Evolutionary conservation across 352 stramenopile species (phyloP).

Genomic region (Phytopythium oedochilum): DNA sequence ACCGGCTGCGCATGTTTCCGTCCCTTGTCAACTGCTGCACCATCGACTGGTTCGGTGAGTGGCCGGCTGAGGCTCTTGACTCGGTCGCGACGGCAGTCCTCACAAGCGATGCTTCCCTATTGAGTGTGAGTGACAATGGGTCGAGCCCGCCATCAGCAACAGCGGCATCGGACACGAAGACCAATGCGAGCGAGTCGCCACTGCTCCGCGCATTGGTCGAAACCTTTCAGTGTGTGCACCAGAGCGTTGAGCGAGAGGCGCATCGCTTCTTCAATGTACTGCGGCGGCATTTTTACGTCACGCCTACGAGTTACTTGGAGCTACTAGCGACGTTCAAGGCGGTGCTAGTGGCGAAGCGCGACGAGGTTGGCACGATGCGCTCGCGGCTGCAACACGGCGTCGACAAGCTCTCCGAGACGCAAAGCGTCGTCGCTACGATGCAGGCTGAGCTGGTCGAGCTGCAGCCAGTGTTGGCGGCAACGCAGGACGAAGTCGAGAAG

Average conservation of each 20-base stretch:
- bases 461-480: conserved; percentile 71
- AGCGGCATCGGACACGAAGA: not conserved
- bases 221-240: conserved; percentile 86
- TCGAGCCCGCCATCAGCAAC: not conserved
- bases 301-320: conserved; percentile 92
- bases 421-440: conserved; percentile 78
- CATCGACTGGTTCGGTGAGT: conserved; percentile 89
- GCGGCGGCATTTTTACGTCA: conserved; percentile 92
- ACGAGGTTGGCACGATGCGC: conserved; percentile 88
- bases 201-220: conserved; percentile 41
- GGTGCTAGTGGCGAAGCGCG: conserved; percentile 85
- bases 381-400: conserved; percentile 80
- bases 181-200: not conserved
- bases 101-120: conserved; percentile 2
- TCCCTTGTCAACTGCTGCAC: conserved; percentile 89
- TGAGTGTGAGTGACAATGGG: not conserved
- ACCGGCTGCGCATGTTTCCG: conserved; percentile 90
- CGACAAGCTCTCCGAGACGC: conserved; percentile 84
- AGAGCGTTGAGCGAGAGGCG: conserved; percentile 84
- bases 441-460: conserved; percentile 80
- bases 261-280: conserved; percentile 86
- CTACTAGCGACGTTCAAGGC: conserved; percentile 90
- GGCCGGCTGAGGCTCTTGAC: conserved; percentile 78
- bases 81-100: conserved; percentile 65
- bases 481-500: conserved; percentile 80